These are phyloP conservation scores for Umbellularia californica DNA, from an alignment of 164 flowering plant species.

Conservation along the genomic window DNA sequence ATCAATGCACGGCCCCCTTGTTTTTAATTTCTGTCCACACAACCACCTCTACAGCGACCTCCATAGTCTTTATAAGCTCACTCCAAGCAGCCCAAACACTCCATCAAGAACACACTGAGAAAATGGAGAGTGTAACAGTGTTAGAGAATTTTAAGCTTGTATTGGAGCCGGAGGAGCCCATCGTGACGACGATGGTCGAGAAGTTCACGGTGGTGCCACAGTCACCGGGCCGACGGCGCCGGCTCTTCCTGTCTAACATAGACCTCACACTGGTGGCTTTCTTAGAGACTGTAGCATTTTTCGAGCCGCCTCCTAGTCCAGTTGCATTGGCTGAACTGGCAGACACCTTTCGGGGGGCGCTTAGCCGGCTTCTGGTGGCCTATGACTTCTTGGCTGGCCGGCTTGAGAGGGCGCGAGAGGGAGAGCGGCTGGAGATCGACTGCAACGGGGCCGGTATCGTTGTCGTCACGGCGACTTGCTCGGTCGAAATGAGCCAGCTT, in stretches of 20 bases:
- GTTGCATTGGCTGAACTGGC: slow-evolving; percentile 15
- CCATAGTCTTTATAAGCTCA: neutral
- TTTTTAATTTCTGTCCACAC: neutral
- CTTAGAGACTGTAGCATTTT: slow-evolving; percentile 19
- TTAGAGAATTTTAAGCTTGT: neutral
- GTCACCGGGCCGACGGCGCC: neutral
- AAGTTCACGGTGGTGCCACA: slow-evolving; percentile 2
- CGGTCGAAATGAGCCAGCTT: slow-evolving; percentile 10
- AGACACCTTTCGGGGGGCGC: neutral
- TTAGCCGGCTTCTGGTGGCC: slow-evolving; percentile 14
- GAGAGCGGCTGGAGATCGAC: slow-evolving; percentile 19
- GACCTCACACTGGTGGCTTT: slow-evolving; percentile 23
- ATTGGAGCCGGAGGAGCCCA: neutral
- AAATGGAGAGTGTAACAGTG: neutral
- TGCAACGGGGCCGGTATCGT: slow-evolving; percentile 27
- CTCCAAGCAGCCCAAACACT: neutral
- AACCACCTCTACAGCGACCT: neutral
- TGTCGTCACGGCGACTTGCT: slow-evolving; percentile 20
- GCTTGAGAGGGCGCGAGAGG: slow-evolving; percentile 11
- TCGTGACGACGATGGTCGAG: neutral
- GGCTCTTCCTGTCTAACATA: slow-evolving; percentile 26
- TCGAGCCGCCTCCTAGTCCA: slow-evolving; percentile 6
- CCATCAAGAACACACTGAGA: neutral
- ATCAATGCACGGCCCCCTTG: neutral
- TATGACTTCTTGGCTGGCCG: slow-evolving; percentile 27